A percentile compares a stretch with the other conserved stretches of the same genome.
These are phyloP conservation scores for Gypsophila paniculata DNA, from an alignment of 179 eudicot species.

Conservation along the genomic window DNA sequence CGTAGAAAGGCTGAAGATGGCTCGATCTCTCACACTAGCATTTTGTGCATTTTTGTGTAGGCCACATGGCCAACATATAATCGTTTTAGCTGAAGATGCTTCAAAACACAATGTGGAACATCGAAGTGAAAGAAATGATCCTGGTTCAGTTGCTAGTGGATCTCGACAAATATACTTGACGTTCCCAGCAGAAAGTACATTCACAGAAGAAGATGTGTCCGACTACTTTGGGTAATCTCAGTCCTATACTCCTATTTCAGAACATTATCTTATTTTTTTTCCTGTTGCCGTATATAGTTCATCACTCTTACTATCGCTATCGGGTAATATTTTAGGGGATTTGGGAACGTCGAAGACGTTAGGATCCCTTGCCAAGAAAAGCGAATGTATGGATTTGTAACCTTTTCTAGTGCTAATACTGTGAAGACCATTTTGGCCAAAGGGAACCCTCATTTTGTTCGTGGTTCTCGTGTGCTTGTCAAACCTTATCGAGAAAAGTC, in stretches of 20 bases:
- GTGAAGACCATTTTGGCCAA: conserved; percentile 55
- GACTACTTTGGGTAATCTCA: conserved; percentile 59
- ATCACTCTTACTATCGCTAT: not conserved
- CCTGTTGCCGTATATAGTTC: not conserved
- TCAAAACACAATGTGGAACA: conserved; percentile 39
- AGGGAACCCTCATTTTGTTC: conserved; percentile 78
- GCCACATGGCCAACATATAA: conserved; percentile 60
- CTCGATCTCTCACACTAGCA: not conserved
- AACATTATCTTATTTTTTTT: not conserved
- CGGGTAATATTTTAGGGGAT: conserved; percentile 30
- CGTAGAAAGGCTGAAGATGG: not conserved
- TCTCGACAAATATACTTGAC: conserved; percentile 87
- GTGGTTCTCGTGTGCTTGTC: conserved; percentile 95
- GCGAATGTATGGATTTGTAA: conserved; percentile 77
- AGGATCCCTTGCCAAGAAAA: conserved; percentile 59
- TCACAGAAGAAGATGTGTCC: conserved; percentile 73
- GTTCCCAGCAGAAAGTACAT: conserved; percentile 89
- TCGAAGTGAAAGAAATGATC: conserved; percentile 57
- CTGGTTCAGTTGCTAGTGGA: conserved; percentile 60
- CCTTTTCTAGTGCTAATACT: conserved; percentile 57
- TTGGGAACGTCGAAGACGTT: conserved; percentile 57
- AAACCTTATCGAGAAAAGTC: conserved; percentile 86
- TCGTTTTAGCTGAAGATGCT: conserved; percentile 59
- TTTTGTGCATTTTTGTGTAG: conserved; percentile 29
- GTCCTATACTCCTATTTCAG: not conserved